A percentile compares a stretch with the other conserved stretches of the same genome.
Evolutionary conservation across 2,329 filamentous ascomycete species (phyloP).

Genomic region (Aspergillus melleus): DNA sequence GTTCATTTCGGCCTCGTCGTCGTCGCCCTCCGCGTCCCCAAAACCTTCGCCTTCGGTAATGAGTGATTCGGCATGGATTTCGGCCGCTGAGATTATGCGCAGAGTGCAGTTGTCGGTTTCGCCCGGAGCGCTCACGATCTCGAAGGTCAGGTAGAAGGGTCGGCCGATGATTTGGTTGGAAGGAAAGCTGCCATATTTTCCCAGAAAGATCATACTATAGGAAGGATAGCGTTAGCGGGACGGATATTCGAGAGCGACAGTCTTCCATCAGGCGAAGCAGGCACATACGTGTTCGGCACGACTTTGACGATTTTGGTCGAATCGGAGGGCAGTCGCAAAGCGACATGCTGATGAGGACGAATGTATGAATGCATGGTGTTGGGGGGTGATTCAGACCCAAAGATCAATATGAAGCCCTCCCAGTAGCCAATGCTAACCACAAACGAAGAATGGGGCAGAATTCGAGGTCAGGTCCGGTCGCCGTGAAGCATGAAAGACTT

Average conservation of each 20-base stretch:
- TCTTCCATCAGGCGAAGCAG: slow-evolving; percentile 16
- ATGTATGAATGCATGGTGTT: slow-evolving; percentile 41
- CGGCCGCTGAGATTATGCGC: slow-evolving; percentile 74
- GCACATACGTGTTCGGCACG: slow-evolving; percentile 64
- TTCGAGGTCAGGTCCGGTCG: too few species aligned
- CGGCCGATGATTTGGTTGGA: slow-evolving; percentile 88
- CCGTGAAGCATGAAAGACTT: too few species aligned
- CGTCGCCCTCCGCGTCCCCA: slow-evolving; percentile 29
- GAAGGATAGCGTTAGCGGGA: neutral
- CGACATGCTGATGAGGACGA: slow-evolving; percentile 38
- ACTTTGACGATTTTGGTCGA: slow-evolving; percentile 59
- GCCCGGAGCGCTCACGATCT: slow-evolving; percentile 71
- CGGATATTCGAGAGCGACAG: neutral
- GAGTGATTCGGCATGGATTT: slow-evolving; percentile 77
- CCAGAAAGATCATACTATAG: slow-evolving; percentile 75
- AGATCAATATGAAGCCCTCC: neutral
- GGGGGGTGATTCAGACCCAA: too few species aligned
- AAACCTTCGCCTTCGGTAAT: slow-evolving; percentile 51
- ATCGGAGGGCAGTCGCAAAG: slow-evolving; percentile 53
- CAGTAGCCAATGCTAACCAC: too few species aligned
- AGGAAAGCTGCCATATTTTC: slow-evolving; percentile 90
- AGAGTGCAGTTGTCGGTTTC: slow-evolving; percentile 65
- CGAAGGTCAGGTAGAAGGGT: slow-evolving; percentile 88
- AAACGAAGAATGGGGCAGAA: too few species aligned
- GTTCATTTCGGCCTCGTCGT: slow-evolving; percentile 33